Percentiles rank a stretch among this genome's conserved stretches.
Conservation (phyloP, 805 yeast species). For the Yarrowia keelungensis region DNA sequence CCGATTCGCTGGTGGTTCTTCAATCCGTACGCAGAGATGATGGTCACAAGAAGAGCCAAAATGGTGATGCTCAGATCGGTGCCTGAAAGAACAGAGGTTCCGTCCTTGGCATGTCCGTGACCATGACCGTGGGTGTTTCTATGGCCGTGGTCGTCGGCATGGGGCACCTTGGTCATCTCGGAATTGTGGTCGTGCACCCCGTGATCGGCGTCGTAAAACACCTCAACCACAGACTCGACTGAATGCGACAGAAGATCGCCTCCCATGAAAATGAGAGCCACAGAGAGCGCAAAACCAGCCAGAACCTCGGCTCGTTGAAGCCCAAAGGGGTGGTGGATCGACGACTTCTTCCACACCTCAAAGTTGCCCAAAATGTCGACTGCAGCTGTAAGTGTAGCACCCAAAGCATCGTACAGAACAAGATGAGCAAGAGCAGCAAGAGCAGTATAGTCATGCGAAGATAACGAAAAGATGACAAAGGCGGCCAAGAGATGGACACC, state of each 20-base stretch:
- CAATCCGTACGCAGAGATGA: constrained; percentile 50
- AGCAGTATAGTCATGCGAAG: constrained; percentile 55
- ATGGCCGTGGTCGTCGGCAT: constrained; percentile 47
- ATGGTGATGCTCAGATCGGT: constrained; percentile 44
- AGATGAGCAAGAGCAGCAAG: constrained; percentile 84
- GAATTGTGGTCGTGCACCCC: constrained; percentile 45
- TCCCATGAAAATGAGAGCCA: constrained; percentile 88
- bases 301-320: constrained; percentile 88
- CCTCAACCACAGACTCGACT: constrained; percentile 70
- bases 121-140: constrained; percentile 40
- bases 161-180: constrained; percentile 39
- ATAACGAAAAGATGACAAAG: constrained; percentile 57
- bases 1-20: constrained; percentile 50
- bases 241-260: constrained; percentile 86
- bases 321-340: constrained; percentile 89
- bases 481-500: constrained; percentile 63
- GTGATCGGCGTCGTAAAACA: constrained; percentile 50
- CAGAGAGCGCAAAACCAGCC: constrained; percentile 84
- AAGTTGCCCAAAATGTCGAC: constrained; percentile 89
- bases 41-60: constrained; percentile 48
- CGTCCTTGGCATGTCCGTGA: constrained; percentile 34
- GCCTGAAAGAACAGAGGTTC: constrained; percentile 33
- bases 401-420: constrained; percentile 83
- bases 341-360: constrained; percentile 86
- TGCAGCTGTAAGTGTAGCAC: constrained; percentile 68